phyloP scores from a whole-genome alignment of 345 rosid species.

The Camelina sativa region DNA sequence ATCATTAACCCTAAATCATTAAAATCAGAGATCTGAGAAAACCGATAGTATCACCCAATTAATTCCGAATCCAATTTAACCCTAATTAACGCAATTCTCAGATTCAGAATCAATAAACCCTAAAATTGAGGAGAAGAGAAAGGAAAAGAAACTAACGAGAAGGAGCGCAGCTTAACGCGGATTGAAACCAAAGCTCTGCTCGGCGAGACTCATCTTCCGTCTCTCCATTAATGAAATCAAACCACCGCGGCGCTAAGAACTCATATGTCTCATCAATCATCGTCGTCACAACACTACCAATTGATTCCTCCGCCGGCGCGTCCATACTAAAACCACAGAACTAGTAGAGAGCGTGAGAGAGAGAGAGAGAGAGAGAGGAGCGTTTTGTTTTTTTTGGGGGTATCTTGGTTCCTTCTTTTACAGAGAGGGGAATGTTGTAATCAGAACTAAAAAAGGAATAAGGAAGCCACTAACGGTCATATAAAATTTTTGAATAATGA shows the following conservation, averaged over 20 bases:
- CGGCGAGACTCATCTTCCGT: constrained; percentile 62
- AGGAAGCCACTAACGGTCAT: constrained; percentile 62
- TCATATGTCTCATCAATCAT: constrained; percentile 75
- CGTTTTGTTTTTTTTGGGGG: not conserved
- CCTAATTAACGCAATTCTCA: not conserved
- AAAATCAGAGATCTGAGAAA: constrained; percentile 17
- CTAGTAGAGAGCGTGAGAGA: not conserved
- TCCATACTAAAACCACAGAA: constrained; percentile 26
- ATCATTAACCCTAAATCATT: too few relatives aligned
- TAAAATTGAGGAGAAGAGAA: not conserved
- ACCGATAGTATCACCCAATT: not conserved
- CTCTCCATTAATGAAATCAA: constrained; percentile 81
- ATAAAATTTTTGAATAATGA: constrained; percentile 42
- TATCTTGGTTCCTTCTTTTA: constrained; percentile 19
- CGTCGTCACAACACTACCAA: constrained; percentile 15
- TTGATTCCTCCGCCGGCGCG: constrained; percentile 42
- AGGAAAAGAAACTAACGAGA: constrained; percentile 68
- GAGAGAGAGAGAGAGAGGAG: not conserved
- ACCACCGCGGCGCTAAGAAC: constrained; percentile 89
- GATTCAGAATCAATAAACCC: not conserved
- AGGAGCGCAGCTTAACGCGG: constrained; percentile 76
- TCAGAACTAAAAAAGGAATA: constrained; percentile 33
- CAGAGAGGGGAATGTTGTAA: constrained; percentile 29
- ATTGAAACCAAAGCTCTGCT: constrained; percentile 92
- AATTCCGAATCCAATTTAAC: not conserved